Evolutionary conservation across 2,329 filamentous ascomycete genomes (phyloP), one percentile per base, ranked within the genome.

Genomic region (Colletotrichum truncatum): DNA sequence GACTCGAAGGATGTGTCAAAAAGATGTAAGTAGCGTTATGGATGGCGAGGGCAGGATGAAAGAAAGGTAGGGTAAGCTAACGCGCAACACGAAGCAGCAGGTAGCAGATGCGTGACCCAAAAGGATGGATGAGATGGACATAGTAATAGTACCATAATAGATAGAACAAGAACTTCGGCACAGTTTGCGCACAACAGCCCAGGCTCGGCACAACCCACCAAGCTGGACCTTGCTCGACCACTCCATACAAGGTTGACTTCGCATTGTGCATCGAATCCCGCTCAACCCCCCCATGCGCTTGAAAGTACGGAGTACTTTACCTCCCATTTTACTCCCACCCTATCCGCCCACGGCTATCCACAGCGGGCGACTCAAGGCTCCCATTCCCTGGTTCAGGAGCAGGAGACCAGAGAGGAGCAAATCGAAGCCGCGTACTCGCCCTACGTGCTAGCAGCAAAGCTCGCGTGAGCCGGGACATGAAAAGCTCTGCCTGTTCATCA

Each of bases 121-220:
- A 49, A 49, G 56, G 48, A 62, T 43, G 49, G 30, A 65, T 65
- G 48, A 53, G 54, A 64, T 30, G 56, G 48, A 61, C 56, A 48
- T 53, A 32, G 38, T 61, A 41, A 61, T 49, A 43, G 43, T 30
- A 38, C 62, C 48, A 61, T 30, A 53, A 60, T 36, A 53, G 36
- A 60, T 36, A 53, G 36, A 57, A 57, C 58, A 34, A 23, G 38
- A 21, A 58, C 55, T 49, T 39, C 49, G 49, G 49, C 48, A 65
- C 48, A 61, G 38, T 49, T 55, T 61, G 32, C 49, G 48, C 48
- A 34, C 39, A 32, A 45, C 21, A 36, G 48, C 38, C 48, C 48
- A 54, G 56, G 62, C 62, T 65, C 48, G 57, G 49, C 62, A 62
- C 57, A 65, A 62, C 62, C 62, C 62, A 61, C 62, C 36, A 32